These are phyloP conservation scores for Eucalyptus marginata DNA, from an alignment of 345 rosid genomes.

Conservation along the genomic window DNA sequence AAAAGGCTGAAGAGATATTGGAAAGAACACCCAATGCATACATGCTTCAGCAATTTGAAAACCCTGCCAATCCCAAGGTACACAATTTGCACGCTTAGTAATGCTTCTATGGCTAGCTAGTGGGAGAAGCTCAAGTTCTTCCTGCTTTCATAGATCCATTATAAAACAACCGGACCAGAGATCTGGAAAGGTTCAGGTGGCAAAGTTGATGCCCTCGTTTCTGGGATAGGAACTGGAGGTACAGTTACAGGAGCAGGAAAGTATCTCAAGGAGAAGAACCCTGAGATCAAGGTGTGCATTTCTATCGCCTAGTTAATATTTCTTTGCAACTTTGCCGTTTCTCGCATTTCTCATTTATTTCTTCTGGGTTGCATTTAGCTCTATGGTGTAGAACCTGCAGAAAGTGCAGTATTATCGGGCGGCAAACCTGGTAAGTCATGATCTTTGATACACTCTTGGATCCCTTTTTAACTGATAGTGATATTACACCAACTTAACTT, in stretches of 20 bases:
- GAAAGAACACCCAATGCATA: slow-evolving; percentile 50
- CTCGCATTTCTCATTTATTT: neutral
- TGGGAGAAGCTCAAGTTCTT: neutral
- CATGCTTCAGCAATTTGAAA: slow-evolving; percentile 62
- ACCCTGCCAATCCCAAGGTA: slow-evolving; percentile 73
- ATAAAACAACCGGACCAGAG: slow-evolving; percentile 58
- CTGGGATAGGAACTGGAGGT: slow-evolving; percentile 64
- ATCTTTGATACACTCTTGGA: neutral
- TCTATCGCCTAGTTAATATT: neutral
- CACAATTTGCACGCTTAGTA: neutral
- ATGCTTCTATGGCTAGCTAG: neutral
- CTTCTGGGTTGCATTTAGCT: slow-evolving; percentile 8
- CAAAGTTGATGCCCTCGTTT: slow-evolving; percentile 45
- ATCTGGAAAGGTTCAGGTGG: slow-evolving; percentile 53
- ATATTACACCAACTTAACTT: neutral
- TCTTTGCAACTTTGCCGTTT: neutral
- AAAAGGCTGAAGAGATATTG: slow-evolving; percentile 54
- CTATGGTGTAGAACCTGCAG: slow-evolving; percentile 43
- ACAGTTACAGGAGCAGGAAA: slow-evolving; percentile 50
- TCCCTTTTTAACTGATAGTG: neutral
- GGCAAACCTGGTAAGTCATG: slow-evolving; percentile 27
- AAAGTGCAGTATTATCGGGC: slow-evolving; percentile 42
- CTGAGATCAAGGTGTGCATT: slow-evolving; percentile 37
- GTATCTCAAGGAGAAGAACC: slow-evolving; percentile 63
- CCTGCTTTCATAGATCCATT: slow-evolving; percentile 27